phyloP scores from a whole-genome alignment of 2,329 filamentous ascomycete species.

The Aaosphaeria arxii region DNA sequence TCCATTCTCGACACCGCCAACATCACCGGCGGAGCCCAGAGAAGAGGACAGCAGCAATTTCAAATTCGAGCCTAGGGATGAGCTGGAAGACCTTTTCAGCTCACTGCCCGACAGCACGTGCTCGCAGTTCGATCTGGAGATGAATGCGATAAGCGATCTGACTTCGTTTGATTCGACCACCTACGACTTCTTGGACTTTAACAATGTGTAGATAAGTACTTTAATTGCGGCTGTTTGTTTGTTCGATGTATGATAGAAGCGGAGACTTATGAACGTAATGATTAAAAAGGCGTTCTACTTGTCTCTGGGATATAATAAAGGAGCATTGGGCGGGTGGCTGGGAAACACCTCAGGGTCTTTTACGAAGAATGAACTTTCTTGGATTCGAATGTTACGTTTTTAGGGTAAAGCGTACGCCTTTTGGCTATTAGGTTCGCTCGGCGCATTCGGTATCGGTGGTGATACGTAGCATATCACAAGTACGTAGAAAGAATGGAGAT shows the following conservation, averaged over 20 bases:
- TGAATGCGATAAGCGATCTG: slow-evolving; percentile 37
- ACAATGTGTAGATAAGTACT: slow-evolving; percentile 18
- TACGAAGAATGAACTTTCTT: background rate
- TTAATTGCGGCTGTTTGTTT: background rate
- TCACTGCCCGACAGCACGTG: slow-evolving; percentile 26
- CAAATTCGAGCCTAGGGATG: slow-evolving; percentile 18
- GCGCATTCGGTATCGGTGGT: background rate
- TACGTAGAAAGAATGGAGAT: too few species aligned
- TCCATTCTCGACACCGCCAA: slow-evolving; percentile 36
- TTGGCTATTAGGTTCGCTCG: background rate
- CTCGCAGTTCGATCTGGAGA: slow-evolving; percentile 38
- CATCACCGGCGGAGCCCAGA: slow-evolving; percentile 25
- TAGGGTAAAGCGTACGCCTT: background rate
- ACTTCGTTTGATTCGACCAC: slow-evolving; percentile 22
- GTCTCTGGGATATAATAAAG: background rate
- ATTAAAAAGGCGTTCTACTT: background rate
- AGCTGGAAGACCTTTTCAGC: slow-evolving; percentile 33
- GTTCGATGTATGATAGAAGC: background rate
- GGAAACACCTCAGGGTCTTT: too few species aligned
- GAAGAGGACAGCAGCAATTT: too few species aligned
- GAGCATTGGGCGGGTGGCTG: background rate
- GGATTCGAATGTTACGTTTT: background rate
- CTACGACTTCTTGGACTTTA: slow-evolving; percentile 35
- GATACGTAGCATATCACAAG: background rate
- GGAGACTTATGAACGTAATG: background rate